These are phyloP conservation scores for Theileria annulata DNA, from an alignment of 169 alveolate species.

Conservation along the genomic window DNA sequence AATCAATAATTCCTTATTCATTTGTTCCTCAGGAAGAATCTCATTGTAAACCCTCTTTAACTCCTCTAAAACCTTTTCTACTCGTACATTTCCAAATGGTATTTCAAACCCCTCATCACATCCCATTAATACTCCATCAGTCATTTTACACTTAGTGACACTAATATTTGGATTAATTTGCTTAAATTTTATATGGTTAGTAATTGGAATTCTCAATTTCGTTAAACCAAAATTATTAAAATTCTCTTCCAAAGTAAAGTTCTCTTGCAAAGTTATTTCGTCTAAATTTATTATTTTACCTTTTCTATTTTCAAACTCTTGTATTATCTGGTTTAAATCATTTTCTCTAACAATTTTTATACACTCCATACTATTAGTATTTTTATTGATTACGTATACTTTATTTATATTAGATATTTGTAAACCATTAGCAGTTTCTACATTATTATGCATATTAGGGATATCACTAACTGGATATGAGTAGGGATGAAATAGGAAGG, in stretches of 20 bases:
- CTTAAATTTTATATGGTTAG: too few relatives aligned
- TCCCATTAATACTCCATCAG: neutral
- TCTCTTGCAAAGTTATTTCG: neutral
- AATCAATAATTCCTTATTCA: neutral
- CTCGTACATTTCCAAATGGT: neutral
- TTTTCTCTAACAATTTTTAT: neutral
- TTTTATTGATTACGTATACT: neutral
- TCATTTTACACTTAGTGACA: neutral
- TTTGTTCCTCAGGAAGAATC: neutral
- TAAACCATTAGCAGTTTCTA: neutral
- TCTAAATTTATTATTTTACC: neutral
- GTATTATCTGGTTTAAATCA: neutral
- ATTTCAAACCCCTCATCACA: neutral
- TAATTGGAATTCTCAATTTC: neutral
- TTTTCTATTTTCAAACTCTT: neutral
- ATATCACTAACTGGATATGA: neutral
- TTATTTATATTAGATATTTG: neutral
- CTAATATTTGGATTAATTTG: neutral
- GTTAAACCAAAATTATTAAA: neutral
- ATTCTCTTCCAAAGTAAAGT: neutral
- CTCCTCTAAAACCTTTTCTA: neutral
- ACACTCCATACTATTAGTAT: neutral
- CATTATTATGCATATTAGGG: neutral
- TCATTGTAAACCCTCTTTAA: too few relatives aligned
- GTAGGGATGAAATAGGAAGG: neutral